A percentile compares a stretch with the other conserved stretches of the same genome.
phyloP scores from a whole-genome alignment of 768 basidiomycete species.

The Cubamyces sp. region DNA sequence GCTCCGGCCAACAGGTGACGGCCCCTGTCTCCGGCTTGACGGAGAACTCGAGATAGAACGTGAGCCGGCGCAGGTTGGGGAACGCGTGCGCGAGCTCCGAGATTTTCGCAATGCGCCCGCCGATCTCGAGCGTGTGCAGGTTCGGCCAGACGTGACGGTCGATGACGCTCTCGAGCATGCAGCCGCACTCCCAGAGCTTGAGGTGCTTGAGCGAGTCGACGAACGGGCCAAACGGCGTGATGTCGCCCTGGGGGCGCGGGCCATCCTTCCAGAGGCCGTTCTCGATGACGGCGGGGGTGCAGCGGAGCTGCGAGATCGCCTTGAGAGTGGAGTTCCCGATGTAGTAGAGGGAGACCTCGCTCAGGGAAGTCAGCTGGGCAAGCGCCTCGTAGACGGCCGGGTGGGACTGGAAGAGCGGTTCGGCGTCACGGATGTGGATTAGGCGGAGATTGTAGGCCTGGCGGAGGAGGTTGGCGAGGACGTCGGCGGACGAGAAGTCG shows the following conservation, averaged over 20 bases:
- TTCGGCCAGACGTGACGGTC: slow-evolving; percentile 22
- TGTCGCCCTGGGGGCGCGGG: slow-evolving; percentile 25
- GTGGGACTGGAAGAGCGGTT: slow-evolving; percentile 25
- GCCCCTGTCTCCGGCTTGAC: slow-evolving; percentile 25
- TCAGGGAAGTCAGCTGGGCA: slow-evolving; percentile 20
- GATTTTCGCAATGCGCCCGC: slow-evolving; percentile 26
- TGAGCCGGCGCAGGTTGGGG: slow-evolving; percentile 26
- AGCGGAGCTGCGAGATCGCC: slow-evolving; percentile 22
- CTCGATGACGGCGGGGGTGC: slow-evolving; percentile 22
- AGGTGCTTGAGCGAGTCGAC: slow-evolving; percentile 17
- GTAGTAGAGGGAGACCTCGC: slow-evolving; percentile 29
- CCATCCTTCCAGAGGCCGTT: slow-evolving; percentile 29
- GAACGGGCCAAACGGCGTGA: slow-evolving; percentile 25
- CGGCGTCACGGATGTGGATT: slow-evolving; percentile 27
- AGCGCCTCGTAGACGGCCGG: slow-evolving; percentile 26
- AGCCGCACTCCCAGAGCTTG: slow-evolving; percentile 29
- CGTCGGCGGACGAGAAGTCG: slow-evolving; percentile 26
- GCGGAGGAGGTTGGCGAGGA: slow-evolving; percentile 23
- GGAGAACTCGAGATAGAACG: slow-evolving; percentile 27
- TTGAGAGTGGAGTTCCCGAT: slow-evolving; percentile 25
- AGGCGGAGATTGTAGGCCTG: slow-evolving; percentile 22
- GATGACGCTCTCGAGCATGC: slow-evolving; percentile 27
- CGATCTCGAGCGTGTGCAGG: slow-evolving; percentile 27
- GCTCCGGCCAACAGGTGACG: slow-evolving; percentile 22
- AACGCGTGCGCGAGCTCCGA: slow-evolving; percentile 24